These are phyloP conservation scores for Diatrype stigma DNA, from an alignment of 2,329 filamentous ascomycete species.

Conservation along the genomic window DNA sequence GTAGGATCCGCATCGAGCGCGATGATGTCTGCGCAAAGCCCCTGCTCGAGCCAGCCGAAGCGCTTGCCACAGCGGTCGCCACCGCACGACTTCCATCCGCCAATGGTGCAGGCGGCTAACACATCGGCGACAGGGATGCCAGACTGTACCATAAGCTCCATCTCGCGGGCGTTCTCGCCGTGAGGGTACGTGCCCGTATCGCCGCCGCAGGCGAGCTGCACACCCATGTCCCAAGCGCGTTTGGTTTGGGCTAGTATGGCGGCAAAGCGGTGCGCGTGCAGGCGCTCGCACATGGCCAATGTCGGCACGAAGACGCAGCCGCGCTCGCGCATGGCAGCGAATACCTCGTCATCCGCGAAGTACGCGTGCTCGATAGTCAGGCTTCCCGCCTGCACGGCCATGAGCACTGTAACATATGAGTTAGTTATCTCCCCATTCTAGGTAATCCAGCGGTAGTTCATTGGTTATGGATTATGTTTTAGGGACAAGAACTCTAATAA, in stretches of 20 bases:
- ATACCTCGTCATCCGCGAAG: constrained; percentile 30
- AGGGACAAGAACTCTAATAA: too few species aligned
- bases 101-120: constrained; percentile 40
- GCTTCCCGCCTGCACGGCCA: constrained; percentile 38
- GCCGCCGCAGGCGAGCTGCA: constrained; percentile 44
- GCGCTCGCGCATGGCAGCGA: constrained; percentile 35
- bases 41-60: constrained; percentile 47
- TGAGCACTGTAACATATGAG: too few species aligned
- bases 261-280: constrained; percentile 21
- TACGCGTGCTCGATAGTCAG: constrained; percentile 39
- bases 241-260: constrained; percentile 32
- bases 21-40: constrained; percentile 43
- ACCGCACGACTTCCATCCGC: constrained; percentile 51
- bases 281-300: constrained; percentile 36
- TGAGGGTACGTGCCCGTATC: constrained; percentile 48
- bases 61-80: constrained; percentile 41
- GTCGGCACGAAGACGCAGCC: constrained; percentile 45
- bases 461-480: too few species aligned
- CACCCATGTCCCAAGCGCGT: constrained; percentile 38
- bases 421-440: too few species aligned
- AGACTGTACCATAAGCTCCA: constrained; percentile 45
- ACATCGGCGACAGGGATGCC: constrained; percentile 44
- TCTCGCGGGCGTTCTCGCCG: constrained; percentile 44
- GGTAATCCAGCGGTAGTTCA: too few species aligned
- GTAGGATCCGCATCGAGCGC: constrained; percentile 38